Evolutionary conservation across 441 rosid species (phyloP), one percentile per base, ranked within the genome.

Genomic region (Gossypium lobatum): DNA sequence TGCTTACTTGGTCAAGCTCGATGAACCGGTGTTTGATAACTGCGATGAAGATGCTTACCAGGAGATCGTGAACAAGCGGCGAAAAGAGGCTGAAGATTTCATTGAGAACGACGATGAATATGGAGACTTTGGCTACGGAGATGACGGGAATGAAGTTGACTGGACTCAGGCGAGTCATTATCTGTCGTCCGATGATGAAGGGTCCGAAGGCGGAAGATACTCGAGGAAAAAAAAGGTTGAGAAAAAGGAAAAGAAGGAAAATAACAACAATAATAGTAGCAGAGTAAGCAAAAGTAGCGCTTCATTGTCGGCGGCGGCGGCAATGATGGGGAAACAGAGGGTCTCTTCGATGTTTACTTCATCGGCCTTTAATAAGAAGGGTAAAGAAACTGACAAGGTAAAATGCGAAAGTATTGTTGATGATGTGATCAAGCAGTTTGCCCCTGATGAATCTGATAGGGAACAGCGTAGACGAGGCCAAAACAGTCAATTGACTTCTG

Each of bases 141-240:
- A 93, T 70, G 93, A 89, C 50, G 99, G 97, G 3, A 88, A 88
- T 48, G 99, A 95, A 71, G 99, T 93, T 85, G 99, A 95, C 63
- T 95, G 96, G 95, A 76, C 91, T 18, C 80, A 69, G 14, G 80
- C 92, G 3, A 87, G 85, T 4, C 70, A 87, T 26, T 82, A 85
- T 71, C 82, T 70, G 13, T 91, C 93, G 0, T 90, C 98, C 0
- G 96, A 89, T 65, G 97, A 88, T 57, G 97, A 89, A 42, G 99
- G 90, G 69, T 78, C 91, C 0, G 96, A 89, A 17, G 92, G 87
- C 25, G 85, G 71, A 67, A 82, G 85, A 65, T 31, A 0, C 55
- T 42, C 64, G 23, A 73, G 77, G 65, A 55, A 48, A 37, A 74
- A 83, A 59, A 83, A 73, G 70, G 55, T 62, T 17, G 78, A 84